These are phyloP conservation scores for Skeletonema marinoi DNA, from an alignment of 108 stramenopile genomes.

Conservation along the genomic window DNA sequence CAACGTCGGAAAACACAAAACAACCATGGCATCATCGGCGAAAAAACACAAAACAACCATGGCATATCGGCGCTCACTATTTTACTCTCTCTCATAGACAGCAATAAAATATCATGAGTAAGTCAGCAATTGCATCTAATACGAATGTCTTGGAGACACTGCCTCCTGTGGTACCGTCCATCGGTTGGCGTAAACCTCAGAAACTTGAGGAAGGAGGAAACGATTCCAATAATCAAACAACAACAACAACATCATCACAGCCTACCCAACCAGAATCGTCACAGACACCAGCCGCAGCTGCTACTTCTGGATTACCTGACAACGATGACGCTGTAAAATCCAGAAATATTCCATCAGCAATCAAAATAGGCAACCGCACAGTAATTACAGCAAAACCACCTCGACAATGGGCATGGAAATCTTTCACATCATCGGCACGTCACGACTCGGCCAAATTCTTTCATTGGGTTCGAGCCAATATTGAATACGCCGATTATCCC, in stretches of 20 bases:
- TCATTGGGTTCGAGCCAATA: constrained; percentile 77
- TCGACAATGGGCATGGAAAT: constrained; percentile 81
- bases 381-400: constrained; percentile 61
- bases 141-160: constrained; percentile 21
- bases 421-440: constrained; percentile 78
- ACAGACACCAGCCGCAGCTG: not conserved
- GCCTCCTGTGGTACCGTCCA: constrained; percentile 69
- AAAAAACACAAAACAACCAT: not conserved
- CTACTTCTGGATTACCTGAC: not conserved
- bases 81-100: not conserved
- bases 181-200: constrained; percentile 13
- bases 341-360: constrained; percentile 10
- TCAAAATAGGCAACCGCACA: constrained; percentile 68
- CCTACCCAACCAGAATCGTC: constrained; percentile 7
- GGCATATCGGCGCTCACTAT: not conserved
- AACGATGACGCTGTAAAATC: not conserved
- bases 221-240: constrained; percentile 8
- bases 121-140: not conserved
- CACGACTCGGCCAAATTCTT: constrained; percentile 64
- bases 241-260: not conserved
- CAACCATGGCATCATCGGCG: not conserved
- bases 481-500: constrained; percentile 92
- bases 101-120: not conserved
- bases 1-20: not conserved
- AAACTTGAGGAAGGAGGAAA: not conserved